These are phyloP conservation scores for Parathielavia appendiculata DNA, from an alignment of 495 filamentous ascomycete species.

Conservation along the genomic window DNA sequence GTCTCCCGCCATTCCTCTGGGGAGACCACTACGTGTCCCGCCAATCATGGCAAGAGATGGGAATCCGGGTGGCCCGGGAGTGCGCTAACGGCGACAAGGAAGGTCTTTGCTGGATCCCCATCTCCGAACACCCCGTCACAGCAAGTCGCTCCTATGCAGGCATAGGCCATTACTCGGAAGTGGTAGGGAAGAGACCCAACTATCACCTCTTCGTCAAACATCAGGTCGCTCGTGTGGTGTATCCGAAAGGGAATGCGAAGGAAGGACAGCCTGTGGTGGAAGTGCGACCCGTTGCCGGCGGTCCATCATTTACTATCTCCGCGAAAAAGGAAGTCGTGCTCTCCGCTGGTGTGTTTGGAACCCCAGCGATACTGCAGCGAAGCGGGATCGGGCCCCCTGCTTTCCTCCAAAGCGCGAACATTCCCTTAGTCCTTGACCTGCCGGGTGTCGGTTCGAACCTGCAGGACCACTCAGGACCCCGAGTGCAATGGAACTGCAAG, in stretches of 20 bases:
- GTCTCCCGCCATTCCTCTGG: constrained; percentile 23
- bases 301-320: constrained; percentile 10
- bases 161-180: constrained; percentile 33
- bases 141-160: constrained; percentile 36
- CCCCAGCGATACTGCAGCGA: constrained; percentile 22
- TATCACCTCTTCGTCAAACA: constrained; percentile 33
- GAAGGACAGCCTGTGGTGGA: constrained; percentile 20
- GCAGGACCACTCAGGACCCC: constrained; percentile 24
- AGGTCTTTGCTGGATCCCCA: constrained; percentile 27
- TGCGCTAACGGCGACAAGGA: constrained; percentile 25
- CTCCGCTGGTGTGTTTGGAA: constrained; percentile 20
- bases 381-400: constrained; percentile 23
- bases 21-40: constrained; percentile 17
- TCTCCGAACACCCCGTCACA: constrained; percentile 28
- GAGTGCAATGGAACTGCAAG: constrained; percentile 21
- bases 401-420: constrained; percentile 13
- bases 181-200: constrained; percentile 28
- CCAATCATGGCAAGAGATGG: constrained; percentile 22
- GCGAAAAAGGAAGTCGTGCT: constrained; percentile 23
- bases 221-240: constrained; percentile 23
- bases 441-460: constrained; percentile 26
- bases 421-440: constrained; percentile 20
- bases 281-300: constrained; percentile 15
- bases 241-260: constrained; percentile 3
- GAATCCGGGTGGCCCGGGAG: constrained; percentile 12